Evolutionary conservation across 805 yeast genomes (phyloP), one percentile per base, ranked within the genome.

Genomic region (Cyberlindnera saturnus): DNA sequence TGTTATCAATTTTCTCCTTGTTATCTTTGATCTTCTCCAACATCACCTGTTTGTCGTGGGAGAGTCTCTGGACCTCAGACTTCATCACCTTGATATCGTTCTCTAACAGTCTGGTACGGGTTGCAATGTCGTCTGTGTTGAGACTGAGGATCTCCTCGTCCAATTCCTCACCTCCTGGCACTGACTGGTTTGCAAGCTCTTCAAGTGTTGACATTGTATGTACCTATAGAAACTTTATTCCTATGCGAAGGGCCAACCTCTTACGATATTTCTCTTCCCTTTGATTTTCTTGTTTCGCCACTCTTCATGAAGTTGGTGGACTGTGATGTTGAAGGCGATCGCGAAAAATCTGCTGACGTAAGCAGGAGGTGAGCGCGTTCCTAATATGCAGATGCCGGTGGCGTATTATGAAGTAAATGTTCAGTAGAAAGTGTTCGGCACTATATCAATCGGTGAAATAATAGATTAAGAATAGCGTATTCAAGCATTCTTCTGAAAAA

Each of bases 11-110:
- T 67, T 93, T 93, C 56, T 91, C 97, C 62, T 85, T 88, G 68
- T 93, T 93, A 59, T 93, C 98, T 63, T 90, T 89, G 66, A 93
- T 88, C 63, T 91, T 82, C 53, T 89, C 96, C 43, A 79, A 67
- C 96, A 91, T 93, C 40, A 88, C 87, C 44, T 87, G 79, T 69
- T 88, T 87, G 59, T 93, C 99, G 67, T 93, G 98, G 34, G 85
- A 76, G 45, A 93, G 71, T 62, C 98, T 77, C 65, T 89, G 93
- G 55, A 82, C 73, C 67, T 93, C 99, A 6, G 96, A 86, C 57
- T 86, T 77, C 83, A 93, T 88, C 56, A 93, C 89, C 62, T 90
- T 88, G 65, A 93, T 90, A 62, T 93, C 98, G 63, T 93, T 93
- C 59, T 91, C 97, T 56, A 93, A 73, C 48, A 93, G 71, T 53